A percentile compares a stretch with the other conserved stretches of the same genome.
Conservation (phyloP, 2,329 filamentous ascomycete species). For the Alternaria triticimaculans region DNA sequence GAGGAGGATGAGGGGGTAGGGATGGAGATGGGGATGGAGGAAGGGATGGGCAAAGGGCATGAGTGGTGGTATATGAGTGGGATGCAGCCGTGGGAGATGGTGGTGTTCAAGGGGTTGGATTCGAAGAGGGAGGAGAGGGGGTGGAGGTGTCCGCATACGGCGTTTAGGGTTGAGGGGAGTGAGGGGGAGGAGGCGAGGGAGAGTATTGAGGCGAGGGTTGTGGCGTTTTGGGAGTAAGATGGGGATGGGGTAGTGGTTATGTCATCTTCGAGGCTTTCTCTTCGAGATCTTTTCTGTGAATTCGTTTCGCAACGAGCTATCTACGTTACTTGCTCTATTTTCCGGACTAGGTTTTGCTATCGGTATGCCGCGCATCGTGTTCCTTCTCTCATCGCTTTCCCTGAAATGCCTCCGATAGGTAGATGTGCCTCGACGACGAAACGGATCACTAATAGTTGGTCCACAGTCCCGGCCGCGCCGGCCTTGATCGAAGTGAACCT, state of each 20-base stretch:
- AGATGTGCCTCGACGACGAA: background rate
- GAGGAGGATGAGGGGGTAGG: background rate
- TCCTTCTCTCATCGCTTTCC: background rate
- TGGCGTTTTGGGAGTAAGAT: constrained; percentile 25
- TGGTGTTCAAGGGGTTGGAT: constrained; percentile 38
- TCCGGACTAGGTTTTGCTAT: background rate
- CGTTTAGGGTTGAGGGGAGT: constrained; percentile 24
- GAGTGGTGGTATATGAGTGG: constrained; percentile 38
- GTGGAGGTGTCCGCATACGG: constrained; percentile 36
- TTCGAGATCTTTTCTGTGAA: background rate
- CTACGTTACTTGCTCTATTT: background rate
- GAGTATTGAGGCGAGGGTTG: constrained; percentile 34
- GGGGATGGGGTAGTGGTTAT: background rate
- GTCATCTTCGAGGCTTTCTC: background rate
- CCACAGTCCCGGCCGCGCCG: background rate
- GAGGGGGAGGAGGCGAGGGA: constrained; percentile 26
- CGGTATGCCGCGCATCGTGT: background rate
- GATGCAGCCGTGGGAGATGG: constrained; percentile 30
- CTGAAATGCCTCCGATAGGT: background rate
- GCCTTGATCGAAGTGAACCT: background rate
- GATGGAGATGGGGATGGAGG: background rate
- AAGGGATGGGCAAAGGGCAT: constrained; percentile 16
- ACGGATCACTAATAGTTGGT: background rate
- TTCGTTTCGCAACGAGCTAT: background rate
- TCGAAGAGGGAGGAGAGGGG: constrained; percentile 19